Conservation (phyloP, 306 rosid genomes). For the Betula pendula region DNA sequence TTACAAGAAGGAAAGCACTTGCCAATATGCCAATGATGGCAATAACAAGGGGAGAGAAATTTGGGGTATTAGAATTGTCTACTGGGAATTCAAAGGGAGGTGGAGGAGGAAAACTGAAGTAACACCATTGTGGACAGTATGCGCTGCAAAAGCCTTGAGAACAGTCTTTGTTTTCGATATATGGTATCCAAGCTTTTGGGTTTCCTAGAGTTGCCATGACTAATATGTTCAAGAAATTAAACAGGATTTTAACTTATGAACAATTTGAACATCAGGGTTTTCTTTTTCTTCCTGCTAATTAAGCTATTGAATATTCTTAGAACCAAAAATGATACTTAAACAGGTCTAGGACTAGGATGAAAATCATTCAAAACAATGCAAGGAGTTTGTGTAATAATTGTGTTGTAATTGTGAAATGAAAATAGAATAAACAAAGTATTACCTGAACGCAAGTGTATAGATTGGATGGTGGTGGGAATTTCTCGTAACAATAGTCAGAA, state of each 20-base stretch:
- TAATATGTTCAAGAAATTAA: background rate
- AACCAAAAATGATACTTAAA: background rate
- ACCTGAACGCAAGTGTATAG: constrained; percentile 27
- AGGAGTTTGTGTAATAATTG: background rate
- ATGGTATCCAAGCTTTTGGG: constrained; percentile 77
- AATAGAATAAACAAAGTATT: background rate
- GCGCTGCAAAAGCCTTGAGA: constrained; percentile 80
- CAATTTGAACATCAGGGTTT: constrained; percentile 18
- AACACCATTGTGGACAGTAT: constrained; percentile 92
- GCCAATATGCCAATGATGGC: constrained; percentile 82
- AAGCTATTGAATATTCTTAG: constrained; percentile 21
- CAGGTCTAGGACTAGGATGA: background rate
- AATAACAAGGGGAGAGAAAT: constrained; percentile 81
- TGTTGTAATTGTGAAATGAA: background rate
- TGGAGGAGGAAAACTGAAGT: constrained; percentile 69
- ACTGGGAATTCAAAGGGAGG: constrained; percentile 66
- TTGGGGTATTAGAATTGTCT: constrained; percentile 47
- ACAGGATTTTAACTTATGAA: background rate
- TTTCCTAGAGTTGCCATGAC: constrained; percentile 66
- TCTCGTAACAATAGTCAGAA: constrained; percentile 25
- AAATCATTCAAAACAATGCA: background rate
- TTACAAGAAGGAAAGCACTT: constrained; percentile 83
- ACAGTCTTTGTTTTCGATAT: constrained; percentile 73
- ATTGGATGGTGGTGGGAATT: constrained; percentile 9
- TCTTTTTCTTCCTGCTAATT: constrained; percentile 22